Evolutionary conservation across 768 basidiomycete species (phyloP).

Genomic region (Clitopilus hobsonii): DNA sequence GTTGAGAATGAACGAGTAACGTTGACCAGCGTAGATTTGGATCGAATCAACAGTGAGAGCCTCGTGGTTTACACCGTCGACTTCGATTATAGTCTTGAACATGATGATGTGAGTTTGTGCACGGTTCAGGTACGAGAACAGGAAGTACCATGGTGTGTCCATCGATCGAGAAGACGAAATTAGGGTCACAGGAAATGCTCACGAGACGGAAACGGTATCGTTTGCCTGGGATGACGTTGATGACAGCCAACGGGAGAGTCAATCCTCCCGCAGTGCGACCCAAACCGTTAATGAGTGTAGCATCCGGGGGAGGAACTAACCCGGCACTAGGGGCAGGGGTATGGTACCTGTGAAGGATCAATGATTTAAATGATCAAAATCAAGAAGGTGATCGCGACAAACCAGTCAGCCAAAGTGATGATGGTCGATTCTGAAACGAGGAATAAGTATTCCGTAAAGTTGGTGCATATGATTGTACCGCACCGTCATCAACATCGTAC

Average conservation of each 20-base stretch:
- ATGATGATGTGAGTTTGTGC: background rate
- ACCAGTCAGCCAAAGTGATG: conserved; percentile 19
- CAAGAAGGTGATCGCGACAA: conserved; percentile 4
- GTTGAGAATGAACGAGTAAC: conserved; percentile 36
- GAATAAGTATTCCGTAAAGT: background rate
- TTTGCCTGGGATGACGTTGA: conserved; percentile 28
- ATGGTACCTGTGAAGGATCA: conserved; percentile 12
- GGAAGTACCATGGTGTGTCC: conserved; percentile 23
- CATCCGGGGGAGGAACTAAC: conserved; percentile 12
- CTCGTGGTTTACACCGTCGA: conserved; percentile 23
- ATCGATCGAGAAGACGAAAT: conserved; percentile 30
- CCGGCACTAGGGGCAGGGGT: conserved; percentile 8
- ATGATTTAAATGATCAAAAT: background rate
- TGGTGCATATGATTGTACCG: conserved; percentile 5
- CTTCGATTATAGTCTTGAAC: conserved; percentile 28
- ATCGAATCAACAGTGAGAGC: conserved; percentile 30
- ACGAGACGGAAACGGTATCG: conserved; percentile 49
- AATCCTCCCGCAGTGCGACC: conserved; percentile 34
- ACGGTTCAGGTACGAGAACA: background rate
- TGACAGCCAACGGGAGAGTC: conserved; percentile 21
- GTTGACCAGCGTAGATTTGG: conserved; percentile 32
- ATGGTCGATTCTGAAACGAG: conserved; percentile 17
- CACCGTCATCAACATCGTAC: conserved; percentile 18
- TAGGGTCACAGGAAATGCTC: conserved; percentile 36
- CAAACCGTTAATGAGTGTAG: conserved; percentile 38